Conservation (phyloP, 176 grass and related monocot species). For the Oryza officinalis region DNA sequence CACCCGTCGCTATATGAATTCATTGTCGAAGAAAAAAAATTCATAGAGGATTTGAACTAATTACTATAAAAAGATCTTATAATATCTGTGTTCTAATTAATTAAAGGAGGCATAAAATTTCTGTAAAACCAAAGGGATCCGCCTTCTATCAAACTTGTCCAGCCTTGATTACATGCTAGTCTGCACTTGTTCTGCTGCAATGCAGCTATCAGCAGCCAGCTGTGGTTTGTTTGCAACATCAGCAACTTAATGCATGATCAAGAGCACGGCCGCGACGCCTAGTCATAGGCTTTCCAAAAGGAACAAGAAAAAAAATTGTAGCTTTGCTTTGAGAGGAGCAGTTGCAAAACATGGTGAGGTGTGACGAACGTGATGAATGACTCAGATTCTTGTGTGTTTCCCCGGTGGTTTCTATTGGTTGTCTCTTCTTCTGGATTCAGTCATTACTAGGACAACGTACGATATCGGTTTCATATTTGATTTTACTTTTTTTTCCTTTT, state of each 20-base stretch:
- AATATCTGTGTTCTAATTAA: no score
- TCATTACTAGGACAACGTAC: background rate
- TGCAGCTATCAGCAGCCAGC: background rate
- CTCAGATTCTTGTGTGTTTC: slow-evolving; percentile 31
- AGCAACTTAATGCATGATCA: background rate
- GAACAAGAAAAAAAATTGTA: background rate
- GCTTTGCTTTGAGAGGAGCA: slow-evolving; percentile 16
- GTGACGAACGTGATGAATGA: slow-evolving; percentile 19
- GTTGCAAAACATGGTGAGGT: slow-evolving; percentile 18
- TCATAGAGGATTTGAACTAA: no score
- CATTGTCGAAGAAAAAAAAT: no score
- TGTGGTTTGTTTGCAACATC: no score
- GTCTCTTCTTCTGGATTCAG: slow-evolving; percentile 13
- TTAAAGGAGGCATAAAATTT: no score
- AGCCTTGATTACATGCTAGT: background rate
- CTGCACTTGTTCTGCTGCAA: background rate
- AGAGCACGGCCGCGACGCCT: background rate
- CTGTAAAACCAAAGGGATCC: background rate
- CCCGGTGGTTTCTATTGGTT: background rate
- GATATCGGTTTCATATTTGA: no score
- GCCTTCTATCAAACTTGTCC: background rate
- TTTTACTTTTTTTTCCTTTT: no score
- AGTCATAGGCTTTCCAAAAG: background rate
- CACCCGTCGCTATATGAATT: no score
- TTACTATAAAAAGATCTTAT: no score